phyloP scores from a whole-genome alignment of 2,329 filamentous ascomycete genomes.

The Thermothelomyces thermophilus region DNA sequence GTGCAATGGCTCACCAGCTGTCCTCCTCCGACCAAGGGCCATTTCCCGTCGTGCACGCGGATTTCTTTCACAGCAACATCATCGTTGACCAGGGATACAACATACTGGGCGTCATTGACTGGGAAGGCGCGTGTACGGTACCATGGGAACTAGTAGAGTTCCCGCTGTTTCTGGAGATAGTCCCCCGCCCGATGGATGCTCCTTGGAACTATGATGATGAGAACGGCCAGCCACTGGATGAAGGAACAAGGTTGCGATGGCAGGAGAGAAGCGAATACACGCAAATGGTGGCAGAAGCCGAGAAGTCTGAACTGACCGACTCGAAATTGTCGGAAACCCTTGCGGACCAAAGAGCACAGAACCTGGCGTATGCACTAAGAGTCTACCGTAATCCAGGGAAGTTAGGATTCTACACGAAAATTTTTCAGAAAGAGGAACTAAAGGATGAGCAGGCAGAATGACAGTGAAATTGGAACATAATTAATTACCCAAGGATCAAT shows the following conservation, averaged over 20 bases:
- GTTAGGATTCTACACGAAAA: no score
- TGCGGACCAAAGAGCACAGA: no score
- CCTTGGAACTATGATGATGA: background rate
- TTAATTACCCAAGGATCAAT: no score
- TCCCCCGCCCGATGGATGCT: background rate
- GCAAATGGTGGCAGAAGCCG: conserved; percentile 1
- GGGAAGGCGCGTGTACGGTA: conserved; percentile 11
- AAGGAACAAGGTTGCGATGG: background rate
- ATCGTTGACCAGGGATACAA: background rate
- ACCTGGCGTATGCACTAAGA: no score
- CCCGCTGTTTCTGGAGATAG: background rate
- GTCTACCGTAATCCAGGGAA: no score
- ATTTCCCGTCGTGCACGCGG: conserved; percentile 3
- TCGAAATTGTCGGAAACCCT: no score
- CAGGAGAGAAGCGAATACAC: conserved; percentile 1
- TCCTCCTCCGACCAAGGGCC: background rate
- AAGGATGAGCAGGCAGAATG: no score
- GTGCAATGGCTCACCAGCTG: conserved; percentile 1
- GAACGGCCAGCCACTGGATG: conserved; percentile 1
- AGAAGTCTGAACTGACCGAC: no score
- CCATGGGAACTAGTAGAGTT: conserved; percentile 14
- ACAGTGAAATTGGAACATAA: no score
- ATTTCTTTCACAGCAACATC: conserved; percentile 14
- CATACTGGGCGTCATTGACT: conserved; percentile 9
- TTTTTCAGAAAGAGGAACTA: no score